Conservation (phyloP, 495 filamentous ascomycete species). For the Penicillium argentinense region DNA sequence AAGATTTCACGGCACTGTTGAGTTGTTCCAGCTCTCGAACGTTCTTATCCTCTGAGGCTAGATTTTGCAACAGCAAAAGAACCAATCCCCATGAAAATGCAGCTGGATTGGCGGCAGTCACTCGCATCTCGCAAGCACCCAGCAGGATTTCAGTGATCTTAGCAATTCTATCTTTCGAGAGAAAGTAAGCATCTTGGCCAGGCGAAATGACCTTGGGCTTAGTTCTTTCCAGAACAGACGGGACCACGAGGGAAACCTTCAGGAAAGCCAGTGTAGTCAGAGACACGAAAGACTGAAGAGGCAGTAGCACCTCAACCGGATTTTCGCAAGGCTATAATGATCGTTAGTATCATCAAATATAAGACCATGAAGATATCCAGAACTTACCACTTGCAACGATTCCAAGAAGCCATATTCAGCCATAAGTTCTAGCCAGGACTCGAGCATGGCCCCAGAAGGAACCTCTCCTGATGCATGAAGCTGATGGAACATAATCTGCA, state of each 20-base stretch:
- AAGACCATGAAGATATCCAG: not conserved
- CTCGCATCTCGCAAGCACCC: constrained; percentile 41
- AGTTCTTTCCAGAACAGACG: constrained; percentile 27
- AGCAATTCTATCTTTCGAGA: constrained; percentile 58
- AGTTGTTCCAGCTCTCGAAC: constrained; percentile 62
- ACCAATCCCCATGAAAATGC: constrained; percentile 77
- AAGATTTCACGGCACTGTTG: constrained; percentile 58
- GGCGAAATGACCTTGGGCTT: constrained; percentile 13
- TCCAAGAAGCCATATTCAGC: constrained; percentile 63
- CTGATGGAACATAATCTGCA: constrained; percentile 72
- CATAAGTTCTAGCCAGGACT: constrained; percentile 76
- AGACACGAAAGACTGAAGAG: constrained; percentile 67
- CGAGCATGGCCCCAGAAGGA: constrained; percentile 57
- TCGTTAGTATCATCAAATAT: constrained; percentile 29
- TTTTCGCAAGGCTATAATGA: constrained; percentile 41
- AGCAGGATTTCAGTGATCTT: constrained; percentile 65
- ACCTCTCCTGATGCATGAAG: constrained; percentile 56
- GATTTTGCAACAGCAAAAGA: constrained; percentile 63
- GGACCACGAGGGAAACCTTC: constrained; percentile 54
- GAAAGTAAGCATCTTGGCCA: constrained; percentile 56
- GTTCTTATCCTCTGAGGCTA: constrained; percentile 57
- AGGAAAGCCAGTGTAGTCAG: constrained; percentile 73
- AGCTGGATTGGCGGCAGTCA: constrained; percentile 61
- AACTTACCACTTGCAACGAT: constrained; percentile 54
- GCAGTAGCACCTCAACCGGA: constrained; percentile 51